phyloP scores from a whole-genome alignment of 129 eudicot genomes.

The Mikania micrantha region DNA sequence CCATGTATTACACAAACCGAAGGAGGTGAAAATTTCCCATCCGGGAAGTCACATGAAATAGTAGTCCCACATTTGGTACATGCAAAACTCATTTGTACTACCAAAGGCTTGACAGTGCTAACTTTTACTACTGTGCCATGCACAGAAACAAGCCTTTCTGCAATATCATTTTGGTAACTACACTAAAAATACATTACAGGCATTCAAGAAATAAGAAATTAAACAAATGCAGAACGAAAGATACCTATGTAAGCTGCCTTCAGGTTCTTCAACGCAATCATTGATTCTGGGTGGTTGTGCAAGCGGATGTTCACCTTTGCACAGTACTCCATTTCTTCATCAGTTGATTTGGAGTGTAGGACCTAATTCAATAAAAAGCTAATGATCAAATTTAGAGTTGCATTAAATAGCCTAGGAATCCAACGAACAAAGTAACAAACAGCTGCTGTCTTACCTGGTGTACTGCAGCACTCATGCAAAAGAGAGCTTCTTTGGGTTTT shows the following conservation, averaged over 20 bases:
- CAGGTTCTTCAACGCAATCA: conserved; percentile 84
- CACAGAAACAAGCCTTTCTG: conserved; percentile 88
- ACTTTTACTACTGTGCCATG: conserved; percentile 87
- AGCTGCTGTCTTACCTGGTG: conserved; percentile 50
- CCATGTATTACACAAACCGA: conserved; percentile 54
- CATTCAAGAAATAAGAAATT: not conserved
- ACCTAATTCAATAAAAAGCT: conserved; percentile 27
- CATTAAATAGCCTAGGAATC: not conserved
- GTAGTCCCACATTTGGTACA: conserved; percentile 80
- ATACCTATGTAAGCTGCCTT: conserved; percentile 97
- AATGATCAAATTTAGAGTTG: not conserved
- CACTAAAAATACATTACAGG: conserved; percentile 9
- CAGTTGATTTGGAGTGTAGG: conserved; percentile 22
- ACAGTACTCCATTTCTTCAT: conserved; percentile 28
- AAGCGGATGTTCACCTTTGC: conserved; percentile 74
- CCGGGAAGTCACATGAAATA: conserved; percentile 73
- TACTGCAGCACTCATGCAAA: conserved; percentile 79
- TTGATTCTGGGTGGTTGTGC: conserved; percentile 72
- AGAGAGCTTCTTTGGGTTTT: conserved; percentile 82
- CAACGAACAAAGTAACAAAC: conserved; percentile 1
- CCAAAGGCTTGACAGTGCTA: conserved; percentile 91
- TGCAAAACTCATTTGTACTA: conserved; percentile 65
- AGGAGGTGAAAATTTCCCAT: conserved; percentile 93
- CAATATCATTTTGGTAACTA: conserved; percentile 5
- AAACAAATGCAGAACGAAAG: not conserved